Conservation (phyloP, 179 eudicot genomes). For the Heliamphora pulchella region DNA sequence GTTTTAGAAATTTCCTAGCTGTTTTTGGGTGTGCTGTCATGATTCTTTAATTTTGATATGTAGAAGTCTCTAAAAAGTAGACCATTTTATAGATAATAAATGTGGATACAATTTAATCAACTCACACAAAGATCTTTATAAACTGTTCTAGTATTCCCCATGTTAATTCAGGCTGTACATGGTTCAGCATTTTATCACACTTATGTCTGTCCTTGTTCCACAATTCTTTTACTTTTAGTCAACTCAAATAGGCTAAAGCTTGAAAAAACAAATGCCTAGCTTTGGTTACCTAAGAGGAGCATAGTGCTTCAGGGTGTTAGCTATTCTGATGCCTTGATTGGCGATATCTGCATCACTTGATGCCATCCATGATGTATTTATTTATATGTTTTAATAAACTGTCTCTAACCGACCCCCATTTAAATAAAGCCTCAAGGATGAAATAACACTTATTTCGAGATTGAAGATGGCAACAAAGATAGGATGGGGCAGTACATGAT, state of each 20-base stretch:
- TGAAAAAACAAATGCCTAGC: too few species aligned
- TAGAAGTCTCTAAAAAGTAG: not conserved
- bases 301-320: too few species aligned
- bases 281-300: too few species aligned
- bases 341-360: too few species aligned
- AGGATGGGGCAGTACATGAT: too few species aligned
- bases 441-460: too few species aligned
- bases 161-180: not conserved
- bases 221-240: not conserved
- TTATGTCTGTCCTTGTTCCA: not conserved
- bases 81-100: not conserved
- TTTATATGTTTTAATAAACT: too few species aligned
- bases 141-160: not conserved
- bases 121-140: not conserved
- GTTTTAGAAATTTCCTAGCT: not conserved
- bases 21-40: not conserved
- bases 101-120: not conserved
- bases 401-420: too few species aligned
- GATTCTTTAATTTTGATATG: not conserved
- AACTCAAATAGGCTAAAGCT: not conserved
- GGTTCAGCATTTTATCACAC: not conserved
- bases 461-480: too few species aligned
- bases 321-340: too few species aligned
- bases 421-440: too few species aligned
- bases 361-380: too few species aligned